Percentiles rank a stretch among this genome's conserved stretches.
Conservation (phyloP, 2,329 filamentous ascomycete genomes). For the Colletotrichum theobromicola region DNA sequence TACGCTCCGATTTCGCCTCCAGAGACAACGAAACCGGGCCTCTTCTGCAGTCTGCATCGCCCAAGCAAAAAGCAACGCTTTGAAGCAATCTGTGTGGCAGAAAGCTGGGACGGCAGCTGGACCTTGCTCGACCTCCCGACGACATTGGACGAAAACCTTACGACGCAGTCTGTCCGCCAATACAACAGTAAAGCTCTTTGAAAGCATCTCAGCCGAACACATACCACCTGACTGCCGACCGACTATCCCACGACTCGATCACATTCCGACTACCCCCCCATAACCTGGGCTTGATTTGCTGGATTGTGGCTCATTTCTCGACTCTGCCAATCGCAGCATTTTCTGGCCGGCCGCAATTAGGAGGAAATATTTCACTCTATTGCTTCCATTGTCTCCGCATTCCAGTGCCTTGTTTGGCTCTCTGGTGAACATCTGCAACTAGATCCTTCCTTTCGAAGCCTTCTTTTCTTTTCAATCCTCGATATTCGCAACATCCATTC, state of each 20-base stretch:
- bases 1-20: background rate
- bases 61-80: background rate
- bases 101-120: constrained; percentile 18
- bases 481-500: background rate
- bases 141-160: constrained; percentile 11
- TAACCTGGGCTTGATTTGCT: background rate
- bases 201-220: background rate
- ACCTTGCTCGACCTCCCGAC: background rate
- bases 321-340: background rate
- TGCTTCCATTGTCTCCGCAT: constrained; percentile 10
- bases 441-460: background rate
- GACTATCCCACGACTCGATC: background rate
- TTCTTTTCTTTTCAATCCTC: background rate
- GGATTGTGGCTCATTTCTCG: constrained; percentile 14
- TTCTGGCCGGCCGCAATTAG: background rate
- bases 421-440: background rate
- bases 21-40: background rate
- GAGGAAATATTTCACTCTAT: constrained; percentile 9
- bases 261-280: background rate
- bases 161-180: background rate
- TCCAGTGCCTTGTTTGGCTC: constrained; percentile 8
- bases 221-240: background rate
- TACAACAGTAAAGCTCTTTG: background rate
- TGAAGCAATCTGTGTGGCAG: background rate
- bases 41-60: background rate